Percentiles rank a stretch among this genome's conserved stretches.
phyloP scores from a whole-genome alignment of 306 rosid genomes.

The Crataegus laevigata region DNA sequence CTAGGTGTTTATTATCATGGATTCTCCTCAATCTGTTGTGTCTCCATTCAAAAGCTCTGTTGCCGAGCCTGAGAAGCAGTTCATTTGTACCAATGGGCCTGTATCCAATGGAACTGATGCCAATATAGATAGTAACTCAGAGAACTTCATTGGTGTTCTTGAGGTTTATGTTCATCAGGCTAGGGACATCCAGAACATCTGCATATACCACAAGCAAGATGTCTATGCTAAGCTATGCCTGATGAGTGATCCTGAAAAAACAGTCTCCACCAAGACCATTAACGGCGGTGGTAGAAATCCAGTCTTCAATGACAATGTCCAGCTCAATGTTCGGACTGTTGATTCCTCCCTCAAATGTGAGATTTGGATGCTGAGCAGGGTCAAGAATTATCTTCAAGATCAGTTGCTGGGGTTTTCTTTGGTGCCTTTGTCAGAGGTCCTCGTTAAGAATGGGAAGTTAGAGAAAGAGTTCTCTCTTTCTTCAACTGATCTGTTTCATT shows the following conservation, averaged over 20 bases:
- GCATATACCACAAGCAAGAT: conserved; percentile 98
- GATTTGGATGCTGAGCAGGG: conserved; percentile 97
- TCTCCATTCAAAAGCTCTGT: conserved; percentile 57
- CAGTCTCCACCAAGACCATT: conserved; percentile 70
- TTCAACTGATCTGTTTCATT: conserved; percentile 85
- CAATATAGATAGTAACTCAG: conserved; percentile 20
- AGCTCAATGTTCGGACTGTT: conserved; percentile 41
- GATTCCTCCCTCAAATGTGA: conserved; percentile 78
- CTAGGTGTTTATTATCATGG: conserved; percentile 43
- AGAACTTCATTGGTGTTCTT: conserved; percentile 51
- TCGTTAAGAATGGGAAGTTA: conserved; percentile 50
- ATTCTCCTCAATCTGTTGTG: conserved; percentile 87
- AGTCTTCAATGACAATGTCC: conserved; percentile 69
- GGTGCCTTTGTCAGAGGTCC: conserved; percentile 71
- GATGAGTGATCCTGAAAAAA: conserved; percentile 52
- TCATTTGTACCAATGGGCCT: conserved; percentile 5
- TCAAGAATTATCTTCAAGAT: conserved; percentile 92
- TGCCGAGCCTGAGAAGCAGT: conserved; percentile 37
- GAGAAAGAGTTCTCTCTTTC: conserved; percentile 94
- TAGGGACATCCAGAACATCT: conserved; percentile 87
- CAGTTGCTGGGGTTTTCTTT: conserved; percentile 89
- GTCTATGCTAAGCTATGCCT: conserved; percentile 83
- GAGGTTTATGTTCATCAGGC: conserved; percentile 78
- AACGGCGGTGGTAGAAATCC: conserved; percentile 97
- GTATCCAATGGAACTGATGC: conserved; percentile 42